Conservation (phyloP, 371 early-diverging fungal species). For the Encephalitozoon romaleae region DNA sequence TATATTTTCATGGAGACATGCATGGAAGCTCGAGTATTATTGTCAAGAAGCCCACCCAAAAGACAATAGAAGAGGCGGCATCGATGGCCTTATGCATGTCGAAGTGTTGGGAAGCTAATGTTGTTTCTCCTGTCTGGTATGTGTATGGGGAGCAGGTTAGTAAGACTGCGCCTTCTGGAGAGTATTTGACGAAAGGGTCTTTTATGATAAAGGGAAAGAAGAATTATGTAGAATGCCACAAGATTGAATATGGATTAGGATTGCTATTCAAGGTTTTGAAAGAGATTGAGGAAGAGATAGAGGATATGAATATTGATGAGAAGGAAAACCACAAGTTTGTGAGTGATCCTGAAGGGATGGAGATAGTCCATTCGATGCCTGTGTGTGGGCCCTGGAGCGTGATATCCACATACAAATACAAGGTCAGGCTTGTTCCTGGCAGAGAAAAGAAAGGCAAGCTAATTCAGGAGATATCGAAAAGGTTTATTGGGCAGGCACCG, state of each 20-base stretch:
- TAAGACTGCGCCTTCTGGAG: constrained; percentile 88
- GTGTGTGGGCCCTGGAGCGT: constrained; percentile 84
- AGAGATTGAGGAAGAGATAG: constrained; percentile 5
- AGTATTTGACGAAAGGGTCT: constrained; percentile 80
- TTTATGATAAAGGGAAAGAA: constrained; percentile 94
- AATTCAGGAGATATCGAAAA: constrained; percentile 52
- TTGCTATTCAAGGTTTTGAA: constrained; percentile 67
- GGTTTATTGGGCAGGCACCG: constrained; percentile 33
- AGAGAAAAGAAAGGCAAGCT: constrained; percentile 82
- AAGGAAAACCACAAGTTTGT: constrained; percentile 62
- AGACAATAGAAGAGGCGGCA: constrained; percentile 74
- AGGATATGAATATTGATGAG: constrained; percentile 10
- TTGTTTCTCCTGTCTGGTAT: constrained; percentile 88
- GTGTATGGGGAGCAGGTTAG: constrained; percentile 78
- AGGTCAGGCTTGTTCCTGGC: constrained; percentile 86
- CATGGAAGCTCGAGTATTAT: constrained; percentile 82
- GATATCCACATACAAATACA: constrained; percentile 78
- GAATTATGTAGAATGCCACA: constrained; percentile 74
- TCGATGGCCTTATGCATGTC: constrained; percentile 83
- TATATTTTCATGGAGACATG: constrained; percentile 87
- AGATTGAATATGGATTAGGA: constrained; percentile 88
- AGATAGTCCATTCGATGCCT: constrained; percentile 79
- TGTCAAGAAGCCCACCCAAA: constrained; percentile 45
- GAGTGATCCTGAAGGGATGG: constrained; percentile 67
- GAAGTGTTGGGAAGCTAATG: constrained; percentile 90